Base-by-base conservation (phyloP, 306 rosid species). In the Mimosa pudica region DNA sequence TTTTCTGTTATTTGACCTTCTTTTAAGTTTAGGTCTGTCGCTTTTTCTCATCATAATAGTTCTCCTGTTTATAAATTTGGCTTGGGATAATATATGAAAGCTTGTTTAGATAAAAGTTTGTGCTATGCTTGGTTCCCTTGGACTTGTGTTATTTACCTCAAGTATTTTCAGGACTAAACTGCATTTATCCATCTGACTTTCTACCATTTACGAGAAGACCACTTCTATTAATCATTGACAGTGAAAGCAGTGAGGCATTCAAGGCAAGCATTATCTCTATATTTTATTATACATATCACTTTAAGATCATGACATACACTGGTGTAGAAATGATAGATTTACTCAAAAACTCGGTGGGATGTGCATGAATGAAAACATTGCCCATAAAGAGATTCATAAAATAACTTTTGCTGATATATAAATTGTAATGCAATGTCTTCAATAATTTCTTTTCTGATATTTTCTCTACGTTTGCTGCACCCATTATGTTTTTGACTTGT, bases 171-270 rank as follows among this genome's bases (percentile, higher is more conserved):
- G 98, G 98, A 61, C 49, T 89, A 80, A 95, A 85, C 80, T 91
- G 89, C 86, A 82, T 95, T 73, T 91, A 90, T 82, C 98, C 98
- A 16, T 81, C 91, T 70, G 98, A 95, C 85, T 80, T 95, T 61
- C 74, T 91, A 77, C 97, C 98, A 10, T 95, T 95, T 84, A 95
- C 98, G 58, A 90, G 98, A 89, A 92, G 95, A 65, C 98, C 98
- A 52, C 91, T 92, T 81, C 86, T 92, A 82, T 78, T 95, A 81
- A 88, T 95, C 79, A 87, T 95, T 82, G 98, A 95, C 76, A 88
- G 87, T 71, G 94, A 90, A 71, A 81, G 75, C 87, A 92, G 94
- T 88, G 89, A 88, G 75, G 94, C 94, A 82, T 95, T 91, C 82
- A 92, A 92, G 98, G 98, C 86, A 88, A 91, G 94, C 71, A 64